phyloP scores from a whole-genome alignment of 768 basidiomycete genomes.

The Leucocoprinus leucothites region DNA sequence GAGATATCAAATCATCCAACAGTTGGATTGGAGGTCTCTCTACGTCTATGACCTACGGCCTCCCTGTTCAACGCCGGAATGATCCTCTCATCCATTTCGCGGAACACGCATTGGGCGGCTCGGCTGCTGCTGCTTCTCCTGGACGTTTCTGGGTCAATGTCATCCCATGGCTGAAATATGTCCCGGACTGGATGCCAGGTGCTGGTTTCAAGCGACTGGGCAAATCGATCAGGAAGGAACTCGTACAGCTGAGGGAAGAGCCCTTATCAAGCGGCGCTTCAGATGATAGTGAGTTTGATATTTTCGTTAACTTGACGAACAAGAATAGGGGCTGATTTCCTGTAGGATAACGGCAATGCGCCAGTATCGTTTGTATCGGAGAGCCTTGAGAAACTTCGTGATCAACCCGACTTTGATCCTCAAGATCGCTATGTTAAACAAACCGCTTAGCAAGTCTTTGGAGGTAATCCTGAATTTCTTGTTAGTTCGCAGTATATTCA shows the following conservation, averaged over 20 bases:
- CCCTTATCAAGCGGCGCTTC: not conserved
- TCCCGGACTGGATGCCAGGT: slow-evolving; percentile 16
- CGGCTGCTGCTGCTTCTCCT: not conserved
- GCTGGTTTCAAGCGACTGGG: slow-evolving; percentile 9
- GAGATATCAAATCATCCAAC: not conserved
- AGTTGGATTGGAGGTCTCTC: slow-evolving; percentile 13
- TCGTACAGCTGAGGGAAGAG: not conserved
- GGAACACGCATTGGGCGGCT: not conserved
- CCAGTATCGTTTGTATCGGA: not conserved
- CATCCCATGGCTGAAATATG: slow-evolving; percentile 8
- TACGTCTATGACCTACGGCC: slow-evolving; percentile 11
- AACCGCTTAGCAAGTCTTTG: slow-evolving; percentile 1
- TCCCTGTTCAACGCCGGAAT: slow-evolving; percentile 1
- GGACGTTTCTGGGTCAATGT: slow-evolving; percentile 11
- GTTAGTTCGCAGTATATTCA: not conserved
- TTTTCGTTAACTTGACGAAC: not conserved
- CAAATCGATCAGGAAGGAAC: not conserved
- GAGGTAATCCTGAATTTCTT: not conserved
- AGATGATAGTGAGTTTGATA: not conserved
- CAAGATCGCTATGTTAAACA: not conserved
- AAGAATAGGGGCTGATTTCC: not conserved
- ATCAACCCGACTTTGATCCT: not conserved
- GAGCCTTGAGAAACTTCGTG: not conserved
- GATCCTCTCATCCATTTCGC: slow-evolving; percentile 8
- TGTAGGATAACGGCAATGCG: not conserved